phyloP scores from a whole-genome alignment of 1,284 basidiomycete species.

The Fomitopsis betulina region DNA sequence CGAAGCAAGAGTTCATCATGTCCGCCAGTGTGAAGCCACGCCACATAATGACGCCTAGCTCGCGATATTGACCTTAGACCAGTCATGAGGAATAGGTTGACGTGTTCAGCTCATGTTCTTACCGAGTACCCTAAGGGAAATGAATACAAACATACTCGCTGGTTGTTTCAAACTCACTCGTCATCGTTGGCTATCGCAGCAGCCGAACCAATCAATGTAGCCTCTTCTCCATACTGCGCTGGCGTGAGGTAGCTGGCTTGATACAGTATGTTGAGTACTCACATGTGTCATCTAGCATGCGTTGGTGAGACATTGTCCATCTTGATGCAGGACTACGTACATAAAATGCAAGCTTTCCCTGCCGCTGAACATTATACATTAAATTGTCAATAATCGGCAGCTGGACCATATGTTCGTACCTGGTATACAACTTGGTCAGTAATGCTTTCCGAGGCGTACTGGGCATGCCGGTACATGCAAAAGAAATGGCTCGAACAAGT shows the following conservation, averaged over 20 bases:
- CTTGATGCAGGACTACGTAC: slow-evolving; percentile 39
- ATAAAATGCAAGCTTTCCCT: slow-evolving; percentile 94
- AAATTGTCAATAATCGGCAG: slow-evolving; percentile 85
- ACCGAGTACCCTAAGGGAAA: slow-evolving; percentile 53
- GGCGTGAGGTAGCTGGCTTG: slow-evolving; percentile 6
- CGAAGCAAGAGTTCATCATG: slow-evolving; percentile 87
- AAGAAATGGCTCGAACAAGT: too few species aligned
- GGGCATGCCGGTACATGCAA: too few species aligned
- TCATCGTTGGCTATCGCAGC: slow-evolving; percentile 82
- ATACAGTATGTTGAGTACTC: neutral
- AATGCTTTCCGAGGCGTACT: too few species aligned
- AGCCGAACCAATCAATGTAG: slow-evolving; percentile 85
- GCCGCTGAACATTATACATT: slow-evolving; percentile 88
- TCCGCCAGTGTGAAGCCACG: slow-evolving; percentile 72
- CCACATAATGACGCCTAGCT: slow-evolving; percentile 88
- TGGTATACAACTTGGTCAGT: slow-evolving; percentile 18
- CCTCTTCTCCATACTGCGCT: slow-evolving; percentile 84
- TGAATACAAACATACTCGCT: slow-evolving; percentile 1
- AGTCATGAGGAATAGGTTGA: neutral
- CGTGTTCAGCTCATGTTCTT: slow-evolving; percentile 9
- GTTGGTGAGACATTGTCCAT: neutral
- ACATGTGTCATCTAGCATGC: slow-evolving; percentile 15
- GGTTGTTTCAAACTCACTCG: slow-evolving; percentile 56
- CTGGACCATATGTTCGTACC: slow-evolving; percentile 81
- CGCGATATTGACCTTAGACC: slow-evolving; percentile 74